Evolutionary conservation across 179 eudicot species (phyloP).

Genomic region (Patellifolia procumbens): DNA sequence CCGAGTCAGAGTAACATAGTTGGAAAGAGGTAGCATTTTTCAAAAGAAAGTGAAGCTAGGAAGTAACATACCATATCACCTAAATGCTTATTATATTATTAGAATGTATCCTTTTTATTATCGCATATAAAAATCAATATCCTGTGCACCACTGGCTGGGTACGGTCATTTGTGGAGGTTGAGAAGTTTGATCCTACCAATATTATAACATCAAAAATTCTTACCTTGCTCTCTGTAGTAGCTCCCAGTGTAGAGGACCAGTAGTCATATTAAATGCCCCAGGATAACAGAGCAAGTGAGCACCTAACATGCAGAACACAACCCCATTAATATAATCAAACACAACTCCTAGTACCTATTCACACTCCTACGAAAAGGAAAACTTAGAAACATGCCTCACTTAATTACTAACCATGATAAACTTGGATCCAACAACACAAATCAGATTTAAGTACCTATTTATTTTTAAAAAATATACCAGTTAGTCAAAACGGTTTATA

Average conservation of each 20-base stretch:
- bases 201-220: slow-evolving; percentile 1
- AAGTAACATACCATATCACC: background rate
- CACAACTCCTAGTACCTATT: background rate
- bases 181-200: background rate
- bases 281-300: slow-evolving; percentile 67
- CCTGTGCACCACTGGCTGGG: too few relatives aligned
- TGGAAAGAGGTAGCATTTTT: background rate
- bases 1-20: too few relatives aligned
- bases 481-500: background rate
- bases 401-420: background rate
- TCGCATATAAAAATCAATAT: background rate
- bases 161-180: background rate
- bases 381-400: background rate
- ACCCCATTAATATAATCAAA: background rate
- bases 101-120: background rate
- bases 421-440: background rate
- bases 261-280: slow-evolving; percentile 93
- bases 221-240: slow-evolving; percentile 87
- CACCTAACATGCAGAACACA: slow-evolving; percentile 41
- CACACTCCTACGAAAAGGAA: background rate
- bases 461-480: background rate
- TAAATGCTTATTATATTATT: background rate
- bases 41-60: background rate
- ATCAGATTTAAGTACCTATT: background rate
- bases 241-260: slow-evolving; percentile 93